Base-by-base conservation (phyloP, 1,284 basidiomycete genomes). In the Cryptococcus sp. region DNA sequence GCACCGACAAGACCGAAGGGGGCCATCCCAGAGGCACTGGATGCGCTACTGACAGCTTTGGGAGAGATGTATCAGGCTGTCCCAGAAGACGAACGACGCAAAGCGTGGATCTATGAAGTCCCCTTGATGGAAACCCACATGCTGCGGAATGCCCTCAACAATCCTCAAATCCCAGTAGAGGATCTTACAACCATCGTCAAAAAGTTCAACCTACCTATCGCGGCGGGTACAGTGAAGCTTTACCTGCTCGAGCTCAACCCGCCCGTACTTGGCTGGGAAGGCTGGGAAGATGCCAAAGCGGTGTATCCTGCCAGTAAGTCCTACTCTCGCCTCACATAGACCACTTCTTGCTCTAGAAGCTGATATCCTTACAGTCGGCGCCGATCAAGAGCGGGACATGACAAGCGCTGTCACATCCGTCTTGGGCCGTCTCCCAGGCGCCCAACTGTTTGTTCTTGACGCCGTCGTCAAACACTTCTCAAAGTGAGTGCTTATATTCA, bases 41-140 rank as follows among this genome's bases (percentile, higher is more conserved):
- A 82, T 3, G 86, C 86, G 0, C 76, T 96, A 48, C 79, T 96
- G 47, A 76, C 74, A 31, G 88, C 84, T 0, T 75, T 95, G 50
- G 81, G 81, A 3, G 84, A 85, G 42, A 85, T 87, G 13, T 93
- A 94, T 67, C 71, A 75, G 10, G 85, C 80, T 56, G 76, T 89
- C 3, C 78, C 85, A 1, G 84, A 82, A 59, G 89, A 93, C 68
- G 94, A 95, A 76, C 89, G 87, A 74, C 86, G 94, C 62, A 91
- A 89, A 79, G 82, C 87, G 1, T 97, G 93, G 94, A 90, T 97
- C 61, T 95, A 96, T 66, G 82, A 84, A 61, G 90, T 94, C 2
- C 91, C 93, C 0, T 83, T 97, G 22, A 81, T 85, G 3, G 85
- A 87, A 31, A 84, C 88, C 5, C 93, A 96, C 71, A 87, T 88